phyloP scores from a whole-genome alignment of 192 early-diverging fungal species.

The Coemansia sp. region DNA sequence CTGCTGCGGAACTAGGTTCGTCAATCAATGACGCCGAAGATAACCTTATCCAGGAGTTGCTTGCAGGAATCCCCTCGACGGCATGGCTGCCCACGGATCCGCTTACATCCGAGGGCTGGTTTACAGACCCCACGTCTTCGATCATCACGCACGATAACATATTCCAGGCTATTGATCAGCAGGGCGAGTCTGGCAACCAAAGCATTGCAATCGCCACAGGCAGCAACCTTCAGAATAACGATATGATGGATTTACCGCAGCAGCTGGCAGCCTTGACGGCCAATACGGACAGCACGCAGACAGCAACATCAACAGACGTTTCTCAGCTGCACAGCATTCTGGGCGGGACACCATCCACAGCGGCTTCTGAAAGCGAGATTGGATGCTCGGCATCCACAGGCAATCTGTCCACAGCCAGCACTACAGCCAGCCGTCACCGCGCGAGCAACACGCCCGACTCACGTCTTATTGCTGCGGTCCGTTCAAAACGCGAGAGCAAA shows the following conservation, averaged over 20 bases:
- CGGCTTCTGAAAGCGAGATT: too few relatives aligned
- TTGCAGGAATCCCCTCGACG: conserved; percentile 44
- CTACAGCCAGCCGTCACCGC: neutral
- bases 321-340: too few relatives aligned
- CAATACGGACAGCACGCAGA: neutral
- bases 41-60: conserved; percentile 40
- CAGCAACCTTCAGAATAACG: neutral
- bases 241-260: too few relatives aligned
- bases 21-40: conserved; percentile 31
- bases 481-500: conserved; percentile 23
- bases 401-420: neutral
- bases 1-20: conserved; percentile 4
- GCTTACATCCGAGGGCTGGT: conserved; percentile 49
- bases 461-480: conserved; percentile 20
- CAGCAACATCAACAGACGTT: too few relatives aligned
- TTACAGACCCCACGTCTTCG: conserved; percentile 34
- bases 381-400: neutral
- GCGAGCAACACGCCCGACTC: conserved; percentile 10
- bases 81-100: conserved; percentile 46
- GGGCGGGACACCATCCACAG: too few relatives aligned
- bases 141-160: conserved; percentile 27
- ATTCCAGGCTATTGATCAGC: neutral
- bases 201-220: neutral
- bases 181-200: neutral
- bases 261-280: too few relatives aligned